These are phyloP conservation scores for Dalechampia spathulata DNA, from an alignment of 441 rosid species.

Conservation along the genomic window DNA sequence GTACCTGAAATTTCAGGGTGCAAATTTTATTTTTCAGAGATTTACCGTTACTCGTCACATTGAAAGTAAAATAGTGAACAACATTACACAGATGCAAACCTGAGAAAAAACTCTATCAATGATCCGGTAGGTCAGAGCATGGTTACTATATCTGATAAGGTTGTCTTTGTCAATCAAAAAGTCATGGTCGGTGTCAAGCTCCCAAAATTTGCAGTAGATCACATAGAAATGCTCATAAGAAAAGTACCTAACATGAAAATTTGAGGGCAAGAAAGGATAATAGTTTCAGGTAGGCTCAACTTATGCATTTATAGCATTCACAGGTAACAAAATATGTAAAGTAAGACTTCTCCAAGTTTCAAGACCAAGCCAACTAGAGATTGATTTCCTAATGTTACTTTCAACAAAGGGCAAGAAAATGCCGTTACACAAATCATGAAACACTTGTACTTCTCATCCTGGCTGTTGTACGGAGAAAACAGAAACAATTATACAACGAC, in stretches of 20 bases:
- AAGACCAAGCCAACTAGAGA: not conserved
- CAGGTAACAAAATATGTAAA: not conserved
- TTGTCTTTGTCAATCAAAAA: conserved; percentile 90
- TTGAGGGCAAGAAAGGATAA: not conserved
- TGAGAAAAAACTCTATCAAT: conserved; percentile 94
- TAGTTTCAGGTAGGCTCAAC: not conserved
- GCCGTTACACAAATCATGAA: not conserved
- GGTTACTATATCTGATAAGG: conserved; percentile 94
- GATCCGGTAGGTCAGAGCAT: conserved; percentile 88
- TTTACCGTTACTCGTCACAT: not conserved
- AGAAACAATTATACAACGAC: no score
- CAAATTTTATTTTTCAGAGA: conserved; percentile 1
- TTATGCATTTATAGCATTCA: not conserved
- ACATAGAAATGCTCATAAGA: conserved; percentile 97
- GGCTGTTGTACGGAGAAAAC: no score
- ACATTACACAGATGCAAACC: conserved; percentile 36
- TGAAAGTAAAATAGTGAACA: not conserved
- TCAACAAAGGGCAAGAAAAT: not conserved
- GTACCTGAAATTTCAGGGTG: conserved; percentile 43
- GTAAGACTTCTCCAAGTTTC: not conserved
- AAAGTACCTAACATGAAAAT: conserved; percentile 50
- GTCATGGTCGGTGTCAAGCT: conserved; percentile 94
- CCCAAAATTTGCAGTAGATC: conserved; percentile 99
- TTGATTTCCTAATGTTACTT: not conserved
- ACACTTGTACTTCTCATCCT: not conserved